A percentile compares a stretch with the other conserved stretches of the same genome.
phyloP scores from a whole-genome alignment of 1,284 basidiomycete genomes.

The Cutaneotrichosporon sp. region DNA sequence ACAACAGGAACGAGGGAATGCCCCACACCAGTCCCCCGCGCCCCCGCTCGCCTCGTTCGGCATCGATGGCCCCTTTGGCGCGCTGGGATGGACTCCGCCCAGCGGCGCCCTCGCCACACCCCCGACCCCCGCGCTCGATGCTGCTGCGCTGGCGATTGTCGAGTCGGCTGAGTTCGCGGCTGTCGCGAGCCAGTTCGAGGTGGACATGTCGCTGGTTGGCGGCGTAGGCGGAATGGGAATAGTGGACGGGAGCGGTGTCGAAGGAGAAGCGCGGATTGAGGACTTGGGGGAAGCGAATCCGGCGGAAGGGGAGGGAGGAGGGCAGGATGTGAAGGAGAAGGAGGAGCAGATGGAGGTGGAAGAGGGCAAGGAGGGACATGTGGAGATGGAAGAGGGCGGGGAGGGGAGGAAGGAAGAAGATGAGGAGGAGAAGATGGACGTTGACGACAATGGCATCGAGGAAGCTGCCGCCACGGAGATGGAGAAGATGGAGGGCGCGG shows the following conservation, averaged over 20 bases:
- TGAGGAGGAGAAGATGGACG: background rate
- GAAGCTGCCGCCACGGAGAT: background rate
- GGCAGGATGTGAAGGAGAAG: background rate
- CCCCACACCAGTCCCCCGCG: background rate
- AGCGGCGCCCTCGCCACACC: background rate
- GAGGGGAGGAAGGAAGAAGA: background rate
- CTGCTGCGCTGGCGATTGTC: background rate
- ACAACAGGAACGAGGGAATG: background rate
- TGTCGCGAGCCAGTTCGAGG: background rate
- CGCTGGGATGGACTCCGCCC: background rate
- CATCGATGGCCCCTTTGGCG: background rate
- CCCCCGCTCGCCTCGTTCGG: conserved; percentile 4
- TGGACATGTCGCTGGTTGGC: background rate
- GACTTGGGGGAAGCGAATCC: too few species aligned
- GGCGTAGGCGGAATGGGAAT: too few species aligned
- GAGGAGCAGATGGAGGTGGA: too few species aligned
- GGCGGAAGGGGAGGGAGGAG: background rate
- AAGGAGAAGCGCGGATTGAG: too few species aligned
- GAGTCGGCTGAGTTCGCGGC: background rate
- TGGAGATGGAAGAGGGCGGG: background rate
- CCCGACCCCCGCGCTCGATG: background rate
- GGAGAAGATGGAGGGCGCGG: too few species aligned
- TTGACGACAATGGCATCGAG: background rate
- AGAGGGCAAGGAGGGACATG: background rate
- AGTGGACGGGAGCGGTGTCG: too few species aligned